Evolutionary conservation across 192 early-diverging fungal genomes (phyloP), one percentile per base, ranked within the genome.

Genomic region (Dissophora globulifera): DNA sequence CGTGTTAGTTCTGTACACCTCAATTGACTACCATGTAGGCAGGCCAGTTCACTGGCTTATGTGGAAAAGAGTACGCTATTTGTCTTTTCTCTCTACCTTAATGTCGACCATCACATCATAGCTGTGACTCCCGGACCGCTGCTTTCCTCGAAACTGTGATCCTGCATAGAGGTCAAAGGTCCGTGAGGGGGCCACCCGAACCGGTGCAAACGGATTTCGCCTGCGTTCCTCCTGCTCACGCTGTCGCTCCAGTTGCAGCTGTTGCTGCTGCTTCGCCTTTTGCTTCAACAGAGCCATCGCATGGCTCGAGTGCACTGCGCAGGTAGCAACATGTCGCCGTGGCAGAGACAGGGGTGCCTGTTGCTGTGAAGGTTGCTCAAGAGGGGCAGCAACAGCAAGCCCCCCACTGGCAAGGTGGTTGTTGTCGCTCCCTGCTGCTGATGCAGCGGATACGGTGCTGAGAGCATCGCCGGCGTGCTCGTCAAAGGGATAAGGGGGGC

Each of bases 51-150:
- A n/a, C n/a, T n/a, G n/a, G n/a, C n/a, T n/a, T n/a, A n/a, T n/a
- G n/a, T n/a, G n/a, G n/a, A n/a, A n/a, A n/a, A n/a, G 32, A 10
- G n/a, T 22, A 46, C 5, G 27, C 4, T 35, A 13, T 17, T 22
- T 51, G 16, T 19, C 11, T 59, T 22, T 62, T 26, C 1, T 10
- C 43, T 26, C 41, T 84, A 93, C 92, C 89, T 91, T 87, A 65
- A 93, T 86, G 42, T 90, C 82, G 10, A 93, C 92, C 40, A 78
- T 49, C 0, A 93, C 92, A 40, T 90, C 82, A 74, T 93, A 92
- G 43, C 83, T 83, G 48, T 75, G 83, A 9, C 80, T 67, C 10
- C 83, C 85, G 41, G 87, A 88, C 58, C 83, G 81, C 61, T 93
- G 92, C 32, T 85, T 80, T 11, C 92, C 92, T 38, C 67, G 81